phyloP scores from a whole-genome alignment of 148 eudicot species.

The Chenopodium formosanum region DNA sequence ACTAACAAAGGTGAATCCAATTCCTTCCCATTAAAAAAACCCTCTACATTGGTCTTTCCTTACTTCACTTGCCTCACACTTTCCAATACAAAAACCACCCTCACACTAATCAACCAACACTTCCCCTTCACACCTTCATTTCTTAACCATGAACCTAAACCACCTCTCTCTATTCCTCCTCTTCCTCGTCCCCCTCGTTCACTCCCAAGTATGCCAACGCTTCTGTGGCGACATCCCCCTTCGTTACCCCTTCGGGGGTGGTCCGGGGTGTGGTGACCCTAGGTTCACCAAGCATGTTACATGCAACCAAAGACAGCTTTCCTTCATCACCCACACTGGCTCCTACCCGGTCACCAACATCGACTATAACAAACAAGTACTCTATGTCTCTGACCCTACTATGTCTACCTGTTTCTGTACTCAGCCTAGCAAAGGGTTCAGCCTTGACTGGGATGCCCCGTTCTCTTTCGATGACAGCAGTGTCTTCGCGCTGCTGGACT shows the following conservation, averaged over 20 bases:
- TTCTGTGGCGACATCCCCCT: slow-evolving; percentile 62
- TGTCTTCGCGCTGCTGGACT: slow-evolving; percentile 72
- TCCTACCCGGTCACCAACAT: slow-evolving; percentile 67
- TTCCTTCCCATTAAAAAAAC: slow-evolving; percentile 11
- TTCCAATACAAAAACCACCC: not conserved
- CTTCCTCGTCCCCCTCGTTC: slow-evolving; percentile 26
- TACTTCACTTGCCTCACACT: slow-evolving; percentile 10
- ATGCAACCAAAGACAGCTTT: slow-evolving; percentile 58
- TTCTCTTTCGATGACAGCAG: slow-evolving; percentile 60
- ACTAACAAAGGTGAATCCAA: slow-evolving; percentile 24
- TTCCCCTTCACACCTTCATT: not conserved
- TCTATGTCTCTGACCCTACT: slow-evolving; percentile 69
- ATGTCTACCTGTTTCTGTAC: slow-evolving; percentile 80
- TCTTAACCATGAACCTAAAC: slow-evolving; percentile 29
- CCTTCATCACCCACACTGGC: slow-evolving; percentile 65
- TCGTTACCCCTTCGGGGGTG: slow-evolving; percentile 78
- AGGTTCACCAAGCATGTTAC: slow-evolving; percentile 55
- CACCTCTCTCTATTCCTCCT: slow-evolving; percentile 34
- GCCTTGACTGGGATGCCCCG: slow-evolving; percentile 88
- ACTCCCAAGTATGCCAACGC: slow-evolving; percentile 66
- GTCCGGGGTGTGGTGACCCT: slow-evolving; percentile 79
- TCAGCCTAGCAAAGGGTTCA: slow-evolving; percentile 70
- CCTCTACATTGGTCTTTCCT: slow-evolving; percentile 10
- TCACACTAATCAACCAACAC: not conserved
- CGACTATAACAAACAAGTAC: slow-evolving; percentile 54